phyloP scores from a whole-genome alignment of 176 grass and related monocot species.

The Guadua angustifolia region DNA sequence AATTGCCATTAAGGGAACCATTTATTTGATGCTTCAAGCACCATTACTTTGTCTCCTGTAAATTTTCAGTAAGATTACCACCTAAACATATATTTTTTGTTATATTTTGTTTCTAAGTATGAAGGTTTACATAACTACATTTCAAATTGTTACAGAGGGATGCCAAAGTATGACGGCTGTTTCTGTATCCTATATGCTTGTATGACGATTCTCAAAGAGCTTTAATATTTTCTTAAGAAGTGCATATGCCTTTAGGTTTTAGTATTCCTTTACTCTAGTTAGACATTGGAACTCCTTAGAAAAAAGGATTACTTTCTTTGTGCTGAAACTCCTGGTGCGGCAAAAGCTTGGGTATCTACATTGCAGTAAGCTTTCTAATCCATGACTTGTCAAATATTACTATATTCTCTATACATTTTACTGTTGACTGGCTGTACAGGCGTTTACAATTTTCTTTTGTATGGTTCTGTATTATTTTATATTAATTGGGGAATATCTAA shows the following conservation, averaged over 20 bases:
- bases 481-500: not conserved
- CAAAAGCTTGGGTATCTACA: slow-evolving; percentile 96
- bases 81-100: not conserved
- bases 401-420: not conserved
- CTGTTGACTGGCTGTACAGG: not conserved
- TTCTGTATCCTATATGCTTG: slow-evolving; percentile 79
- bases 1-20: slow-evolving; percentile 70
- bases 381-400: slow-evolving; percentile 17
- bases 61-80: slow-evolving; percentile 86
- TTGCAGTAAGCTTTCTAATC: slow-evolving; percentile 76
- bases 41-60: slow-evolving; percentile 89
- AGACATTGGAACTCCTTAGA: slow-evolving; percentile 96
- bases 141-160: slow-evolving; percentile 66
- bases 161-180: slow-evolving; percentile 92
- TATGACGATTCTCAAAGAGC: slow-evolving; percentile 17
- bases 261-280: slow-evolving; percentile 62
- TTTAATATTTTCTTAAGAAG: slow-evolving; percentile 14
- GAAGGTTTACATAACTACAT: slow-evolving; percentile 21
- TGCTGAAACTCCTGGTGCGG: slow-evolving; percentile 87
- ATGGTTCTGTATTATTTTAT: slow-evolving; percentile 15
- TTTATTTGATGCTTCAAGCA: slow-evolving; percentile 95
- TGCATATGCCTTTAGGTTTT: slow-evolving; percentile 31
- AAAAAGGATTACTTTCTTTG: slow-evolving; percentile 99
- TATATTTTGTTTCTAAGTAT: not conserved
- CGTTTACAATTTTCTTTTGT: not conserved